Base-by-base conservation (phyloP, 495 filamentous ascomycete genomes). In the Podospora conica region DNA sequence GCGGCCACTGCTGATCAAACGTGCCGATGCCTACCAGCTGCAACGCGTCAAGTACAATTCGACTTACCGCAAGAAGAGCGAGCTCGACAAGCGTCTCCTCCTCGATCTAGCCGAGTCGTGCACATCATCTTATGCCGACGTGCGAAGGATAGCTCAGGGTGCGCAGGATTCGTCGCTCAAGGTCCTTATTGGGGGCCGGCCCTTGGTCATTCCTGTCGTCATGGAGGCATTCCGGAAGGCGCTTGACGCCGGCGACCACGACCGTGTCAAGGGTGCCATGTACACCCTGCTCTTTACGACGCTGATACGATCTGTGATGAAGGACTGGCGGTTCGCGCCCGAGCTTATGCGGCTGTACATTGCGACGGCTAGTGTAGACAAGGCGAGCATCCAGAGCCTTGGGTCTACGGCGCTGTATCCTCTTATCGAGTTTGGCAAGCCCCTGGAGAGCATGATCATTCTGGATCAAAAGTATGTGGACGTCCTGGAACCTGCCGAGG, bases 111-210 rank as follows among this genome's bases (percentile, higher is more conserved):
- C 93, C 23, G 84, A 94, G 70, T 97, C 93, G 1, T 91, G 90
- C 65, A 90, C 97, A 25, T 96, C 93, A n/a, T 80, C 91, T 20
- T 99, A 99, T 73, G 93, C 95, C 0, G 95, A 99, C 70, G 94
- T 97, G 25, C 90, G 95, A 12, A 84, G 94, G 24, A 93, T 96
- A 63, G 95, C 95, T 33, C 95, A 99, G 73, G 88, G 86, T 67
- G 92, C 96, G 2, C 89, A 89, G 62, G 95, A 99, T 78, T 93
- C 94, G 6, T 94, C 96, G 0, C 84, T 97, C n/a, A 97, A 96
- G 77, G 88, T 87, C 40, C 84, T 98, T 25, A 89, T 94, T 75
- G 95, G 92, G 7, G 89, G 91, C 8, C 85, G 92, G 21, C 88
- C 90, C 0, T 81, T 97, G 5, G 90, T 98, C 48, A 96, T 99